A percentile compares a stretch with the other conserved stretches of the same genome.
Evolutionary conservation across 2,329 filamentous ascomycete species (phyloP).

Genomic region (Pseudopyricularia javanii): DNA sequence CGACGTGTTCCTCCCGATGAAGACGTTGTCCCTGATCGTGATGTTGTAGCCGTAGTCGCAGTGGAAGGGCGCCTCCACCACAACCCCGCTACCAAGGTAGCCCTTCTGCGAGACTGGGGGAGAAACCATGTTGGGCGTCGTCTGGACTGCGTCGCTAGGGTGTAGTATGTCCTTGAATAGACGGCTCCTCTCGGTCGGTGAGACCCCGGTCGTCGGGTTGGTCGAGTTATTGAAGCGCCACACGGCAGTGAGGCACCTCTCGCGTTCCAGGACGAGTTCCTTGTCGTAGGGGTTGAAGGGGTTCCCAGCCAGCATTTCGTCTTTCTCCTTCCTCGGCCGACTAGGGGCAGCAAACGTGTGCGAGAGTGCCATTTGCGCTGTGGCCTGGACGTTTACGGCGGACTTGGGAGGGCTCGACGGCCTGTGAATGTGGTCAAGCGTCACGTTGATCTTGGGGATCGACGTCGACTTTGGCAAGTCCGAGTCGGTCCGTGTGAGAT

Average conservation of each 20-base stretch:
- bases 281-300: constrained; percentile 71
- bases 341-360: constrained; percentile 32
- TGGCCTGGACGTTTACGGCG: constrained; percentile 29
- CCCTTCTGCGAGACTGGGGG: constrained; percentile 41
- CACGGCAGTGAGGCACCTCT: constrained; percentile 68
- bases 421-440: constrained; percentile 28
- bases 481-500: constrained; percentile 36
- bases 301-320: constrained; percentile 75
- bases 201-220: constrained; percentile 62
- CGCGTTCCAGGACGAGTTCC: constrained; percentile 71
- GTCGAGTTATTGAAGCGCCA: constrained; percentile 79
- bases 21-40: constrained; percentile 70
- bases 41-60: constrained; percentile 98
- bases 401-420: constrained; percentile 20
- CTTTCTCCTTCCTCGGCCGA: constrained; percentile 54
- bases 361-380: constrained; percentile 47
- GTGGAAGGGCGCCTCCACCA: constrained; percentile 77
- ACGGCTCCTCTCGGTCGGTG: constrained; percentile 52
- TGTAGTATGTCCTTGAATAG: constrained; percentile 63
- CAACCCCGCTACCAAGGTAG: constrained; percentile 59
- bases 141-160: constrained; percentile 41
- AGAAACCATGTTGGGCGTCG: constrained; percentile 41
- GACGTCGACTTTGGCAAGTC: constrained; percentile 18
- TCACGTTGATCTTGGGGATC: constrained; percentile 45
- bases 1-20: constrained; percentile 71